Conservation (phyloP, 768 basidiomycete species). For the Cystobasidiopsis lactophilus region DNA sequence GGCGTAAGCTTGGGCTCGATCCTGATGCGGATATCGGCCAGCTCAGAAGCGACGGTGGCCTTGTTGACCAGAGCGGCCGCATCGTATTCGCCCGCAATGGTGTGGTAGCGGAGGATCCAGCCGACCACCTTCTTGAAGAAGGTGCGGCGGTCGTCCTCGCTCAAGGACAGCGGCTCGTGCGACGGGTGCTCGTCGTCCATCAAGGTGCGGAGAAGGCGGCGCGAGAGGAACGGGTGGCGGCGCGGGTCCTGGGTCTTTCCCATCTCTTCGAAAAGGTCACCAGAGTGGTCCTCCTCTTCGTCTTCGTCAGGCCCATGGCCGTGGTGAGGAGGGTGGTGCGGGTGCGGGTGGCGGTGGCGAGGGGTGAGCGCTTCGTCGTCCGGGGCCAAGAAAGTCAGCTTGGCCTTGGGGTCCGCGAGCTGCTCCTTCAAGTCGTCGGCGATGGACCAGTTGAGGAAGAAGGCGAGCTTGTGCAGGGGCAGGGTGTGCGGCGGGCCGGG, state of each 20-base stretch:
- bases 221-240: too few relatives aligned
- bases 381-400: conserved; percentile 17
- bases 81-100: not conserved
- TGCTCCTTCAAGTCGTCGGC: conserved; percentile 4
- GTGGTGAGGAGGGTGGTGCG: not conserved
- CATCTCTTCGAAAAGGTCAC: conserved; percentile 13
- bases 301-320: not conserved
- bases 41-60: conserved; percentile 20
- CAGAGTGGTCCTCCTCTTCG: not conserved
- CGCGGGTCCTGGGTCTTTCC: too few relatives aligned
- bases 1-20: conserved; percentile 4
- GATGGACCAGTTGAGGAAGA: not conserved
- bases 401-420: conserved; percentile 4
- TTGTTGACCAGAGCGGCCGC: conserved; percentile 23
- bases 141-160: conserved; percentile 6
- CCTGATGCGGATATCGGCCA: conserved; percentile 7
- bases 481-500: conserved; percentile 7
- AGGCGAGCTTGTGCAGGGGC: conserved; percentile 15
- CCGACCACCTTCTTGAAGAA: conserved; percentile 24
- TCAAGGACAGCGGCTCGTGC: not conserved
- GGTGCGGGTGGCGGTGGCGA: not conserved
- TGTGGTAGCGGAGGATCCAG: conserved; percentile 8
- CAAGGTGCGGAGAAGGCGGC: not conserved
- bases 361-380: conserved; percentile 16
- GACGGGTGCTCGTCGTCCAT: not conserved